Evolutionary conservation across 345 rosid genomes (phyloP), one percentile per base, ranked within the genome.

Genomic region (Orychophragmus violaceus): DNA sequence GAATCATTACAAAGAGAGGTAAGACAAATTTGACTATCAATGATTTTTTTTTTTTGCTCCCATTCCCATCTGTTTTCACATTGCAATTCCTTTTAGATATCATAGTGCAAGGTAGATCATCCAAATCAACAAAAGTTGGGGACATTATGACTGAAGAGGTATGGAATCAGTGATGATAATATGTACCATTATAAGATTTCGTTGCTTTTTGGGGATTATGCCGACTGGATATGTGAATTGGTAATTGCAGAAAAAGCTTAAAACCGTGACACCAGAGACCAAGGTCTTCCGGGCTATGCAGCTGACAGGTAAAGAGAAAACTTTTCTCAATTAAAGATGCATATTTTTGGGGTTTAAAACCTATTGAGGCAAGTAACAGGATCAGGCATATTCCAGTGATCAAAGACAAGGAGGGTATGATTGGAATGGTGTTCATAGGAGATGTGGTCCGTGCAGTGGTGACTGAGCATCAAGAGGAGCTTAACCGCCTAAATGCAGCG

Each of bases 111-210:
- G 99, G 99, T 62, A 86, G 96, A 82, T 94, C 99, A 72, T 94
- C 99, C 66, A 94, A 87, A 78, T 88, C 97, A 8, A 94, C 99
- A 1, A 94, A 90, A 80, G 99, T 90, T 29, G 99, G 99, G 44
- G 96, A 94, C 79, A 94, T 90, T 71, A 94, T 94, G 99, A 94
- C 99, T 32, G 97, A 94, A 67, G 99, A 90, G 99, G 99, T 94
- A 84, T 53, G 22, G 1, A 9, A 1, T 16, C 22, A 19, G 33
- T 36, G 23, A 59, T 19, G n/a, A n/a, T n/a, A n/a, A n/a, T n/a
- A n/a, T n/a, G n/a, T 5, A 17, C 24, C 37, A 0, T 12, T 37
- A 14, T 14, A 13, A 10, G 29, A 41, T 23, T 17, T 33, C 22
- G 6, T 44, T 59, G 4, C 24, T 19, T 55, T 50, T 6, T 49